Evolutionary conservation across 768 basidiomycete genomes (phyloP), one percentile per base, ranked within the genome.

Genomic region (Rhizopogon rudus): DNA sequence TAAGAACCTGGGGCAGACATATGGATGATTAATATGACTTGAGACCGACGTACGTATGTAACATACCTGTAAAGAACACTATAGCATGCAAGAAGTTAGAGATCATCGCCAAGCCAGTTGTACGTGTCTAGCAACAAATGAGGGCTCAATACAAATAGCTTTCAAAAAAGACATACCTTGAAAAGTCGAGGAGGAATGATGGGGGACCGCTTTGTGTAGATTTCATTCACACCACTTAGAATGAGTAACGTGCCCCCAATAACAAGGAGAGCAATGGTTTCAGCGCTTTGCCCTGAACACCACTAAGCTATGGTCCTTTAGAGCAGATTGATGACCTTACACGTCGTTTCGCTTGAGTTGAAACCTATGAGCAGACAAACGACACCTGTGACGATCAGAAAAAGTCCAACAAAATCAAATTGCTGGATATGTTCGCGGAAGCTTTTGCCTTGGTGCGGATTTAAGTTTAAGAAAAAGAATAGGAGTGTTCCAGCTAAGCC

Each of bases 341-440:
- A 77, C 3, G 61, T 58, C 0, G 58, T 65, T 58, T 73, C 66
- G 25, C 68, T 67, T 10, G 66, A 63, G 57, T 71, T 70, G 57
- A 77, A 73, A 9, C 75, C 77, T 7, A 77, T 48, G 25, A 77
- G 61, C 7, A 77, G 58, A 57, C 72, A 71, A 20, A 74, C 62
- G 35, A 76, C 65, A 28, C 73, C 74, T 17, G 54, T 45, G 33
- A 77, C 63, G 22, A 70, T 63, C 7, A 70, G 63, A 31, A 60
- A 37, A 25, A 77, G 62, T n/a, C 77, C 77, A 50, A 69, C 5
- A 53, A 74, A 71, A 63, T 77, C 75, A 58, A 77, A 77, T 51
- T 70, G 65, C 16, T 51, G 52, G 40, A 67, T 55, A 37, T 75
- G 67, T 6, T 71, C 58, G n/a, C 57, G 58, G 40, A 75, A 61